These are phyloP conservation scores for Diaporthe sp. DNA, from an alignment of 2,329 filamentous ascomycete species.

Conservation along the genomic window DNA sequence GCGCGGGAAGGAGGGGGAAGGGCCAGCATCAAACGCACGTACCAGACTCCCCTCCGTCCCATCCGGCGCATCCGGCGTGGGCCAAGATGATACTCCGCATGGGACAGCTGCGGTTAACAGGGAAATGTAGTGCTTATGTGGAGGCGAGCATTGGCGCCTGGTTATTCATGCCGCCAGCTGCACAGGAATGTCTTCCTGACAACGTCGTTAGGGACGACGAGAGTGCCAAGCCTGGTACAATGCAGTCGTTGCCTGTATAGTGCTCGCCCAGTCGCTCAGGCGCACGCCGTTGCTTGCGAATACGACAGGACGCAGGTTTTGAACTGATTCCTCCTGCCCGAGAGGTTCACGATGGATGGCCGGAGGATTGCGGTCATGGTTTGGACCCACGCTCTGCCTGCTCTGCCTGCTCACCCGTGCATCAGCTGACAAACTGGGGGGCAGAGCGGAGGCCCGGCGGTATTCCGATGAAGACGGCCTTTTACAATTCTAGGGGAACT, in stretches of 20 bases:
- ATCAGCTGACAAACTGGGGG: constrained; percentile 28
- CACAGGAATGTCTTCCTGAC: background rate
- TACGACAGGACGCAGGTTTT: background rate
- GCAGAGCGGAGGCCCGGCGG: background rate
- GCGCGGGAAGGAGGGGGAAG: background rate
- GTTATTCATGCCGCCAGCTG: background rate
- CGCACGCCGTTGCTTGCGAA: background rate
- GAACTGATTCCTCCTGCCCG: background rate
- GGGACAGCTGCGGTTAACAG: background rate
- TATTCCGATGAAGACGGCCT: background rate
- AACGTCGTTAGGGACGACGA: background rate
- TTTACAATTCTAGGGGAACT: no score
- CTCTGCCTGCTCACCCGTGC: constrained; percentile 18
- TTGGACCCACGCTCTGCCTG: constrained; percentile 23
- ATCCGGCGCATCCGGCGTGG: background rate
- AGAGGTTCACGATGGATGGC: background rate
- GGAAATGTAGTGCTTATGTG: background rate
- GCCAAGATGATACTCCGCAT: background rate
- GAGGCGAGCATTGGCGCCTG: background rate
- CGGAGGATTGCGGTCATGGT: constrained; percentile 8
- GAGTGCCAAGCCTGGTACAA: background rate
- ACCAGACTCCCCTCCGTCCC: background rate
- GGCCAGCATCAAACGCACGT: background rate
- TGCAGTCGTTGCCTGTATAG: background rate
- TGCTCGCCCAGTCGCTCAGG: background rate